A percentile compares a stretch with the other conserved stretches of the same genome.
Evolutionary conservation across 257 asterid species (phyloP).

Genomic region (Fraxinus anomala): DNA sequence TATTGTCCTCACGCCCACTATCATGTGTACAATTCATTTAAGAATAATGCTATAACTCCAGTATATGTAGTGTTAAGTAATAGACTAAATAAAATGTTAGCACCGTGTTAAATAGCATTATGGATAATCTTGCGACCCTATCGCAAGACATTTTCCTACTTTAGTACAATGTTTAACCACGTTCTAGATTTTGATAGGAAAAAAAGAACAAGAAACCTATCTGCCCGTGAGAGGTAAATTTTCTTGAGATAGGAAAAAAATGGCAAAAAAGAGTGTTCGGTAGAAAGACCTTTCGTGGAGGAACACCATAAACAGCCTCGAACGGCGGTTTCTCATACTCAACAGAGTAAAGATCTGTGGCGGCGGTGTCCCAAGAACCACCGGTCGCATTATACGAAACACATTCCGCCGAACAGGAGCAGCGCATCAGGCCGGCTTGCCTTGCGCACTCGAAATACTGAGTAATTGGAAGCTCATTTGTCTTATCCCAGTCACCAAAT

Average conservation of each 20-base stretch:
- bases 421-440: conserved; percentile 70
- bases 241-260: not conserved
- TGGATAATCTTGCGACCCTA: too few species aligned
- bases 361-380: conserved; percentile 19
- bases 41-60: too few species aligned
- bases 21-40: too few species aligned
- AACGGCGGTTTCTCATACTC: conserved; percentile 43
- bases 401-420: conserved; percentile 43
- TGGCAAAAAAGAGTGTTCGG: not conserved
- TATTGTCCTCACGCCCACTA: too few species aligned
- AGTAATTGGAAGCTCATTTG: conserved; percentile 68
- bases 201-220: not conserved
- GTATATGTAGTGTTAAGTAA: too few species aligned
- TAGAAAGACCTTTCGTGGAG: conserved; percentile 39
- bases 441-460: conserved; percentile 77
- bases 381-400: conserved; percentile 18
- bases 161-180: too few species aligned
- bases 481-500: conserved; percentile 76
- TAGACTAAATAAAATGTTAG: too few species aligned
- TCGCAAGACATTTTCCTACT: too few species aligned
- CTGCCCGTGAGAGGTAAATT: conserved; percentile 17
- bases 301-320: conserved; percentile 39
- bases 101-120: too few species aligned
- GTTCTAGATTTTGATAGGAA: too few species aligned
- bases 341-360: conserved; percentile 32